phyloP scores from a whole-genome alignment of 148 eudicot genomes.

The Chenopodium album region DNA sequence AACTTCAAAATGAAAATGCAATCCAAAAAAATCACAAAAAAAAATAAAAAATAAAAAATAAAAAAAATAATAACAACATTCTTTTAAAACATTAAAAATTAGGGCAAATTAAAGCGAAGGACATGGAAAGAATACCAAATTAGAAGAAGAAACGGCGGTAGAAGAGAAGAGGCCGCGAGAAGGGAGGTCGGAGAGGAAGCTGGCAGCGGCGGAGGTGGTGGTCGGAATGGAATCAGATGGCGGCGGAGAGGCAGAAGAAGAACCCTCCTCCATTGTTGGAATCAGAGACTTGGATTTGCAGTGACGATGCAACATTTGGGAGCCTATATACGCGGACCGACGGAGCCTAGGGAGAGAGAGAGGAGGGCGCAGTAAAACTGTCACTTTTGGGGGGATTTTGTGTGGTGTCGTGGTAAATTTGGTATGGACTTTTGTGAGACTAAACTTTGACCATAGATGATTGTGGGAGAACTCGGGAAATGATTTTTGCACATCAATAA shows the following conservation, averaged over 20 bases:
- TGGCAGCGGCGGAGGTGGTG: constrained; percentile 40
- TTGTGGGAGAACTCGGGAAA: too few species aligned
- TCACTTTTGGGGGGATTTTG: too few species aligned
- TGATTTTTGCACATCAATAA: too few species aligned
- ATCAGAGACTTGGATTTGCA: not conserved
- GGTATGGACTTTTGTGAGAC: too few species aligned
- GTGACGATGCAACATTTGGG: not conserved
- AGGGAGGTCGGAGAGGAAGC: constrained; percentile 62
- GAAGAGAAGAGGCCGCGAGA: constrained; percentile 85
- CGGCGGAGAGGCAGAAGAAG: constrained; percentile 26
- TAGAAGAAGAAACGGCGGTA: constrained; percentile 58
- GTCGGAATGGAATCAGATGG: constrained; percentile 25
- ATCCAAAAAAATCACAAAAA: not conserved
- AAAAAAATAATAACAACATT: not conserved
- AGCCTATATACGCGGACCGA: not conserved
- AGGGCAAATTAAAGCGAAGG: too few species aligned
- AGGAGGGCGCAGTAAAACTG: too few species aligned
- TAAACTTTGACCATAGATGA: too few species aligned
- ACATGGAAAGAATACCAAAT: constrained; percentile 43
- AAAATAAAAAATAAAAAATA: too few species aligned
- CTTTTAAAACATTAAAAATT: not conserved
- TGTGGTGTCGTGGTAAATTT: too few species aligned
- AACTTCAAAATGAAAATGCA: not conserved
- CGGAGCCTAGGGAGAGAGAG: too few species aligned
- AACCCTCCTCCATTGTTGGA: constrained; percentile 28